Evolutionary conservation across 1,139 yeast genomes (phyloP), one percentile per base, ranked within the genome.

Genomic region (Pichia sp.): DNA sequence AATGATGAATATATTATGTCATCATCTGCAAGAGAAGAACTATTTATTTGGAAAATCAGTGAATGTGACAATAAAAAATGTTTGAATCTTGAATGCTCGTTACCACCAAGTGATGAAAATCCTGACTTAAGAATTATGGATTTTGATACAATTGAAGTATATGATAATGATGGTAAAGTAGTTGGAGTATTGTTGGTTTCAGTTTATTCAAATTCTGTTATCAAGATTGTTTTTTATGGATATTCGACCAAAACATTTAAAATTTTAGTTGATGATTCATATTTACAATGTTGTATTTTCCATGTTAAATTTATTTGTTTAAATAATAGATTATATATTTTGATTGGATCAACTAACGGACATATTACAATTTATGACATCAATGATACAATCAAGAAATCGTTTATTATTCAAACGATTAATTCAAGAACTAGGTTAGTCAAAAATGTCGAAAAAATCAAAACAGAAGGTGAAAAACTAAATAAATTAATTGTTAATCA

Each of bases 101-200:
- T 85, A 43, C 73, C 72, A 11, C 79, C 86, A 2, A 63, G 71
- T 1, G 48, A 69, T 19, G 75, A 75, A 13, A 77, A 79, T 50
- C 95, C 96, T 0, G 98, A 93, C 66, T 73, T 93, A 56, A 75
- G 99, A 60, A 82, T 91, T 47, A 91, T 90, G 96, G 96, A 87
- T 66, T 86, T 89, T 64, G 83, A 76, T 53, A 71, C 79, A 7
- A 58, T 73, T 29, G 62, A 64, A 49, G 62, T 65, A 29, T 44
- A 27, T 28, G 25, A 53, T 34, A 44, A 43, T 13, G 31, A 54
- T 33, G 48, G 34, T 16, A 70, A 71, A 42, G 65, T 71, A 0
- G 56, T 53, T 41, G 81, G 81, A 10, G 79, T 83, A 56, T 60
- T 84, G 2, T 62, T 90, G 9, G 77, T 79, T 1, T 79, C 90